Conservation (phyloP, 345 rosid species). For the Bretschneidera sinensis region DNA sequence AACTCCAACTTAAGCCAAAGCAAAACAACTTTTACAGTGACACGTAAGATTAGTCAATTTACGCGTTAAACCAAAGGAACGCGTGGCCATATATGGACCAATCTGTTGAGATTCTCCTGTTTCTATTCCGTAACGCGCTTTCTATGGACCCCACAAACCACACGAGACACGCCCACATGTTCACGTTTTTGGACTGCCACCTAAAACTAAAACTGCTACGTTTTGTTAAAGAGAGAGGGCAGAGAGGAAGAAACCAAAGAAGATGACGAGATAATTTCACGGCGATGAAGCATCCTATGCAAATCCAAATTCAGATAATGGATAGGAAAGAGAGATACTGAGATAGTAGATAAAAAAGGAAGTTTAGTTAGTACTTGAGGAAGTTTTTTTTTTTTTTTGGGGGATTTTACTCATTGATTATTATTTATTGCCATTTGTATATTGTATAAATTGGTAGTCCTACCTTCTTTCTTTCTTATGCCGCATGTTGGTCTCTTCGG, state of each 20-base stretch:
- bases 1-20: no score
- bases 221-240: neutral
- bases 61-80: no score
- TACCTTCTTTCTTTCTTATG: slow-evolving; percentile 1
- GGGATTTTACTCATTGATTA: slow-evolving; percentile 27
- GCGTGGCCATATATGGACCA: no score
- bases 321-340: slow-evolving; percentile 8
- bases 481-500: slow-evolving; percentile 33
- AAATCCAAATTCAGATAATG: slow-evolving; percentile 27
- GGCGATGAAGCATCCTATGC: slow-evolving; percentile 28
- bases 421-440: slow-evolving; percentile 2
- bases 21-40: no score
- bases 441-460: neutral
- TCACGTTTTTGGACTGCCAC: neutral
- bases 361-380: neutral
- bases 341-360: neutral
- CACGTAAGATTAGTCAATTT: no score
- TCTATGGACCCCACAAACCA: neutral
- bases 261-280: slow-evolving; percentile 7
- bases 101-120: no score
- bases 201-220: neutral
- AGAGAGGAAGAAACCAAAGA: neutral
- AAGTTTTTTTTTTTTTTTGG: neutral
- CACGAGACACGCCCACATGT: no score
- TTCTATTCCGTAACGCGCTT: neutral